Evolutionary conservation across 495 filamentous ascomycete genomes (phyloP).

Genomic region (Talaromyces thailandensis): DNA sequence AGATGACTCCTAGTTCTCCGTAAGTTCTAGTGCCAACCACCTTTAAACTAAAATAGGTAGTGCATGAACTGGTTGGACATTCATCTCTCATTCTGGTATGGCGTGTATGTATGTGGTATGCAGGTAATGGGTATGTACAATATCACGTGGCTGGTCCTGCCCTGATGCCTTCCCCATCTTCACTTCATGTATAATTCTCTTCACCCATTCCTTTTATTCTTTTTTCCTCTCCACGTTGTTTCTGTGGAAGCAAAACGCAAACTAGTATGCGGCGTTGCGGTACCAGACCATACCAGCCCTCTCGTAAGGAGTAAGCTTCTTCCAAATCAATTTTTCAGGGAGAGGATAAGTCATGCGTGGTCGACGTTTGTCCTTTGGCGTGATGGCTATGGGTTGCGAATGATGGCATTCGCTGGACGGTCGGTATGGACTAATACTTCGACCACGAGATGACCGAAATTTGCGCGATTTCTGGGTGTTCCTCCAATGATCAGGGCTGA

Average conservation of each 20-base stretch:
- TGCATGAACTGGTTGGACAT: not conserved
- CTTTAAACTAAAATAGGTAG: not conserved
- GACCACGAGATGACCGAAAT: not conserved
- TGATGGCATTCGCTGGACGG: not conserved
- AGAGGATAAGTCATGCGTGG: conserved; percentile 3
- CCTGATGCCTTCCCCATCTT: not conserved
- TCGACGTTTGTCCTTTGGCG: not conserved
- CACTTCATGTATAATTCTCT: not conserved
- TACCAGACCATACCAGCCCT: conserved; percentile 6
- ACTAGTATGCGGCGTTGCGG: not conserved
- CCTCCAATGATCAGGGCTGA: not conserved
- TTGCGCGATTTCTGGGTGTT: not conserved
- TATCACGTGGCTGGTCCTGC: not conserved
- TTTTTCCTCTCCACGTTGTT: not conserved
- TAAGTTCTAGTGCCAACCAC: not conserved
- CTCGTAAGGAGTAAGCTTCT: conserved; percentile 5
- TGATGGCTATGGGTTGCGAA: not conserved
- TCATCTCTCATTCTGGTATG: not conserved
- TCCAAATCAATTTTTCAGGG: conserved; percentile 3
- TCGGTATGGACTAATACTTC: not conserved
- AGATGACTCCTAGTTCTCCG: not conserved
- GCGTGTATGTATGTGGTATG: not conserved
- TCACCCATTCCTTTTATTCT: not conserved
- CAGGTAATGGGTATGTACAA: not conserved
- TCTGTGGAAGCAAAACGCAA: not conserved